These are phyloP conservation scores for Sclerospora graminicola DNA, from an alignment of 352 stramenopile species.

Conservation along the genomic window DNA sequence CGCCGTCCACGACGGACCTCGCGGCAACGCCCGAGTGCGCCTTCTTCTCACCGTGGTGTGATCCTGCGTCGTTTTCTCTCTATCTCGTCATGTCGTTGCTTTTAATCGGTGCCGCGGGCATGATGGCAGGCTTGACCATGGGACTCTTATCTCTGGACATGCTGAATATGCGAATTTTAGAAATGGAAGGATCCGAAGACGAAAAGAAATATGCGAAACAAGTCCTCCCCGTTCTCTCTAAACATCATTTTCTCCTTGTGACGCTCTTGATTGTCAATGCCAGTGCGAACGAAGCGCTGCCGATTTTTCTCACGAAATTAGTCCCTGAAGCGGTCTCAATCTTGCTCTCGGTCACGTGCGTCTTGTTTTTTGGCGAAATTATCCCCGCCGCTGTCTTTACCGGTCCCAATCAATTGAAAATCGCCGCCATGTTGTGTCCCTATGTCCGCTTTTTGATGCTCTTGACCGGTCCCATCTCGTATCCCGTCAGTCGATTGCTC, in stretches of 20 bases:
- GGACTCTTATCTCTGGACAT: conserved; percentile 69
- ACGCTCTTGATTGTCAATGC: conserved; percentile 93
- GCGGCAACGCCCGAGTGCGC: conserved; percentile 22
- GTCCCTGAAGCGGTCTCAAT: conserved; percentile 84
- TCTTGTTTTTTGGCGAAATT: conserved; percentile 96
- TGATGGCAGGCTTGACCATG: conserved; percentile 75
- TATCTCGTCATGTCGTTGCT: conserved; percentile 35
- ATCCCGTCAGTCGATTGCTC: conserved; percentile 86
- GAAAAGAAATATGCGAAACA: conserved; percentile 71
- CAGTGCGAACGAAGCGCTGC: conserved; percentile 89
- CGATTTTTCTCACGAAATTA: conserved; percentile 89
- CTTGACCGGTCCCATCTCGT: conserved; percentile 82
- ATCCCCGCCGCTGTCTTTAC: conserved; percentile 83
- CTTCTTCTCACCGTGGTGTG: conserved; percentile 52
- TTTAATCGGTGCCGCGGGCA: conserved; percentile 45
- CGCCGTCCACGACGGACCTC: conserved; percentile 2
- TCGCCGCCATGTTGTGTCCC: conserved; percentile 76
- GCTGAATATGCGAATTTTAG: conserved; percentile 70
- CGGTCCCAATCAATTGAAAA: conserved; percentile 66
- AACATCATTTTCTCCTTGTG: conserved; percentile 91
- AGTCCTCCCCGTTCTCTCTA: conserved; percentile 83
- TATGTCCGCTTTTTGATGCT: conserved; percentile 83
- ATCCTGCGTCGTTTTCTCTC: conserved; percentile 48
- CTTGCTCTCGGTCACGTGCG: conserved; percentile 92
- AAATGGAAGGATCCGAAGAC: conserved; percentile 55